Evolutionary conservation across 2,329 filamentous ascomycete genomes (phyloP), one percentile per base, ranked within the genome.

Genomic region (Fusarium setosum): DNA sequence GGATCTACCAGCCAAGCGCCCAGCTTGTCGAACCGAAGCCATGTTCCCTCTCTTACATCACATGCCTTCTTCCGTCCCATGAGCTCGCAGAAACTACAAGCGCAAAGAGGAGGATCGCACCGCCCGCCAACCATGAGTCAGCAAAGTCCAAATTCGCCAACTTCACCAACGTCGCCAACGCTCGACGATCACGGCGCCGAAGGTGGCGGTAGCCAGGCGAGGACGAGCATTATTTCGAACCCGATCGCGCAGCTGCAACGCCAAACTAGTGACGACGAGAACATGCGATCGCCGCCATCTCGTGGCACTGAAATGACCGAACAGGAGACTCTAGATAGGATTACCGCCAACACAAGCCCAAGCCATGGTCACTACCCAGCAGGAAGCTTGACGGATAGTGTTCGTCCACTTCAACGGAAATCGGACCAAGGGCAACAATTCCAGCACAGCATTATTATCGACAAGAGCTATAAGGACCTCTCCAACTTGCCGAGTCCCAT

Each of bases 21-120:
- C 4, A 95, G 90, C 67, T 85, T 92, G 38, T 84, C 91, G 42
- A 94, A 90, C 75, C 88, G 90, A 73, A 96, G 92, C 38, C 96
- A 99, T 82, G 94, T 97, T 18, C 94, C 96, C 2, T 94, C 92
- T 2, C 82, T 99, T 52, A 91, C 93, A 4, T 94, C 93, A 15
- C 92, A 95, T 73, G 95, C 93, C 53, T 98, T 99, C 81, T 97
- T 97, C 75, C 91, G 91, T 20, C 96, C 96, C 35, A 97, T 99
- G 93, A 98, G 94, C 80, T 97, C 95, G 21, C 94, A 97, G 76
- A 91, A 93, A 76, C 83, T 98, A 49, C 95, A 98, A 79, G 94
- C 94, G 54, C 96, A 98, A 79, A 86, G 95, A 76, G 89, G 73
- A 65, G 87, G 90, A 65, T 85, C 78, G 9, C 74, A 81, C 34